Evolutionary conservation across 768 basidiomycete genomes (phyloP), one percentile per base, ranked within the genome.

Genomic region (Lactifluus subvellereus): DNA sequence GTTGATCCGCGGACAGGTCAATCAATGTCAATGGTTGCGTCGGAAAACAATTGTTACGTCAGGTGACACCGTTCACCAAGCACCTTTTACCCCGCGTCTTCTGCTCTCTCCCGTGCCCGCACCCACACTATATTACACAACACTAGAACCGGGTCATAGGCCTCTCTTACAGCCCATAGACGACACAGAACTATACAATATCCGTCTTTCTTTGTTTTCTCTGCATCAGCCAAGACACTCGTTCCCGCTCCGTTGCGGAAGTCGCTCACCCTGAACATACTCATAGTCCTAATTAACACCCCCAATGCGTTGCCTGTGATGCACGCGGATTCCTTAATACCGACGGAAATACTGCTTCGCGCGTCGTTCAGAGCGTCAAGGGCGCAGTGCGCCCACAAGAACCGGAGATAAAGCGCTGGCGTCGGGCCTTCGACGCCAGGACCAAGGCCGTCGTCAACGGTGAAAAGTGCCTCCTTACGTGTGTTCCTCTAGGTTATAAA

Each of bases 341-440:
- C 48, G 68, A 66, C 14, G 43, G 83, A 20, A 69, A 82, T 45
- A 74, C 81, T 4, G 51, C 67, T 5, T 11, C 67, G 8, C 67
- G 70, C n/a, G 74, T 87, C 38, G 68, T 93, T 61, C 79, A 82
- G 67, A 80, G 78, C 50, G 85, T 91, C 62, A 85, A 87, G 68
- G 84, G 79, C 61, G 88, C 80, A 20, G 81, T 93, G 48, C 75
- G 85, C 35, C 78, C 85, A 35, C 89, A 87, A 40, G 93, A 96
- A 73, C 86, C 74, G 69, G 94, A 98, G 75, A 76, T 94, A 54
- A 89, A 83, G 74, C 84, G 91, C 66, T 98, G 95, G 95, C 84
- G 83, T 72, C 82, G 92, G 69, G 85, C 84, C 2, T 98, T 97
- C 74, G 94, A 97, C 60, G 68, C 82, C n/a, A n/a, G n/a, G 48